These are phyloP conservation scores for Saksenaea vasiformis DNA, from an alignment of 371 early-diverging fungal genomes.

Conservation along the genomic window DNA sequence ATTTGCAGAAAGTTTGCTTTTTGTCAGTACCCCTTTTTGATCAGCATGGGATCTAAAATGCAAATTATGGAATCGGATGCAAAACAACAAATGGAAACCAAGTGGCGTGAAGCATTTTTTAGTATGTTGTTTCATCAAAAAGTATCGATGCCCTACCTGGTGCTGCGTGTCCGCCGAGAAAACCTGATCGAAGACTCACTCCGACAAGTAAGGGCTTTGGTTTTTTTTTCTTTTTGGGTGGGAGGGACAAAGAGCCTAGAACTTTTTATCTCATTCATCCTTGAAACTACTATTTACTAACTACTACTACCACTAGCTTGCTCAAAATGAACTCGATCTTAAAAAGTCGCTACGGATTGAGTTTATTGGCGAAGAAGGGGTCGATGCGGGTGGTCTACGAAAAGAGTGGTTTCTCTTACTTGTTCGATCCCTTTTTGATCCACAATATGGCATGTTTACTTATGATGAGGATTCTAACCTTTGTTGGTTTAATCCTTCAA, in stretches of 20 bases:
- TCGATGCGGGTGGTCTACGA: slow-evolving; percentile 95
- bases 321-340: slow-evolving; percentile 72
- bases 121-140: slow-evolving; percentile 85
- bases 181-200: slow-evolving; percentile 86
- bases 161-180: slow-evolving; percentile 81
- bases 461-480: slow-evolving; percentile 76
- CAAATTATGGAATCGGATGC: slow-evolving; percentile 88
- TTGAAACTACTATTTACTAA: too few species aligned
- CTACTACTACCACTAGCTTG: slow-evolving; percentile 54
- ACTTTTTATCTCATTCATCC: too few species aligned
- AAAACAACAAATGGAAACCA: slow-evolving; percentile 83
- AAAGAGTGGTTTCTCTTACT: slow-evolving; percentile 96
- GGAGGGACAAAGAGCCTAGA: too few species aligned
- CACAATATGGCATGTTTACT: slow-evolving; percentile 79
- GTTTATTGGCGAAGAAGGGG: slow-evolving; percentile 88
- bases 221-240: too few species aligned
- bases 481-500: slow-evolving; percentile 92
- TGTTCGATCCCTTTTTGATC: slow-evolving; percentile 89
- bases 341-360: slow-evolving; percentile 85
- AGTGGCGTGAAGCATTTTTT: slow-evolving; percentile 80
- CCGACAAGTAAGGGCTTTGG: slow-evolving; percentile 44
- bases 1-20: slow-evolving; percentile 67
- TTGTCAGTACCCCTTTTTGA: slow-evolving; percentile 89
- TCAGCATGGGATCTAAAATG: slow-evolving; percentile 85
- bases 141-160: slow-evolving; percentile 77